phyloP scores from a whole-genome alignment of 2,329 filamentous ascomycete genomes.

The Chaetomium sp. region DNA sequence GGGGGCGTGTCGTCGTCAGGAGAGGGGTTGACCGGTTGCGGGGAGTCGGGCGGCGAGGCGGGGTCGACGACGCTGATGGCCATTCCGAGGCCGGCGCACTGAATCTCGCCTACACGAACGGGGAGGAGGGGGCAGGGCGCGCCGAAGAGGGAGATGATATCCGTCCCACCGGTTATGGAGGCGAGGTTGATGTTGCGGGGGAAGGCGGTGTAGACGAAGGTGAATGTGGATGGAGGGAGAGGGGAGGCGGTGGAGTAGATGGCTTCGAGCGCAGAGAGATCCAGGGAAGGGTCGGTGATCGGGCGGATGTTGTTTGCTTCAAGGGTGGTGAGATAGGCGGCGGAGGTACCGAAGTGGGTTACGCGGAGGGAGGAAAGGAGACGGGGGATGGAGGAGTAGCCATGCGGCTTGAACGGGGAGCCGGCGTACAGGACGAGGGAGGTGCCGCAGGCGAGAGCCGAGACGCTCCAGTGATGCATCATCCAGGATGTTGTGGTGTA shows the following conservation, averaged over 20 bases:
- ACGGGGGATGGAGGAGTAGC: slow-evolving; percentile 77
- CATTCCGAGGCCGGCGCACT: slow-evolving; percentile 78
- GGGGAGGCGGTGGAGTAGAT: slow-evolving; percentile 96
- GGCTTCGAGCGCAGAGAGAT: slow-evolving; percentile 69
- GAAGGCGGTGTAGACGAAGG: slow-evolving; percentile 84
- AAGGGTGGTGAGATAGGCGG: slow-evolving; percentile 87
- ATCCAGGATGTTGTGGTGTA: slow-evolving; percentile 97
- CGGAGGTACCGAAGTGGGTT: slow-evolving; percentile 92
- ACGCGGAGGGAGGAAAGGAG: slow-evolving; percentile 80
- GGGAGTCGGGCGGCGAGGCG: slow-evolving; percentile 55
- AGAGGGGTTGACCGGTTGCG: slow-evolving; percentile 48
- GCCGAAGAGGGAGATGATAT: slow-evolving; percentile 94
- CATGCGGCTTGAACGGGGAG: slow-evolving; percentile 80
- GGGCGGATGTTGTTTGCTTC: slow-evolving; percentile 75
- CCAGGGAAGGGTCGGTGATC: slow-evolving; percentile 52
- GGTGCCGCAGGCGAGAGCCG: slow-evolving; percentile 77
- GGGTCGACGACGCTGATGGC: slow-evolving; percentile 66
- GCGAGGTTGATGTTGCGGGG: slow-evolving; percentile 79
- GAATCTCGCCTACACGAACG: slow-evolving; percentile 73
- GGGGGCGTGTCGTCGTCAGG: slow-evolving; percentile 49
- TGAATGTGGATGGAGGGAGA: slow-evolving; percentile 88
- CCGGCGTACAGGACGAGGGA: slow-evolving; percentile 90
- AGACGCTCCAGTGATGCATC: slow-evolving; percentile 99
- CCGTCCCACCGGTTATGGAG: slow-evolving; percentile 93
- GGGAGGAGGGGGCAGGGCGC: slow-evolving; percentile 77